Base-by-base conservation (phyloP, 2,329 filamentous ascomycete species). In the Monilinia polystroma region DNA sequence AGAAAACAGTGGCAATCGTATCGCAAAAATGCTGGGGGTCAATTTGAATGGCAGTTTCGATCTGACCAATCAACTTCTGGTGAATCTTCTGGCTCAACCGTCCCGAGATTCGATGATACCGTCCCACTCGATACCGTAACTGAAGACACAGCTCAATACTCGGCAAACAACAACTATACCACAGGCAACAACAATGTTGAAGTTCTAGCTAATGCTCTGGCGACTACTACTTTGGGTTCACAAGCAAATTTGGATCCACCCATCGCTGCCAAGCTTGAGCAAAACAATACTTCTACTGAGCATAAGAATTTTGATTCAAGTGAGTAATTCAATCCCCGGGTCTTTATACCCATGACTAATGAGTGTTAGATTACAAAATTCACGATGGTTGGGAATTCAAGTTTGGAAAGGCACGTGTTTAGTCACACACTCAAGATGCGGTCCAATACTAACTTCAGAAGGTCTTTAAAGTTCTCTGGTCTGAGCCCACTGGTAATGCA, bases 391-490 rank as follows among this genome's bases (percentile, higher is more conserved):
- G 49, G 16, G 49, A 54, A 32, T 63, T 53, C 6, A 16, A 11
- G 14, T 63, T 52, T 52, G 59, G 59, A 6, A 63, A 18, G 18
- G 59, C 14, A 53, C 7, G 59, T 20, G 4, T 53, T 38, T 29
- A 3, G 23, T 29, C 20, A 8, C 14, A 23, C 23, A 11, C 5
- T 2, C 29, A 11, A 3, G 6, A 1, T 26, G 2, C 32, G 10
- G 11, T 20, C 8, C 3, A 1, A 16, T 11, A 51, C 7, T 63
- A 53, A 63, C 18, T 32, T n/a, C 14, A 53, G 6, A 18, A 63
- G 59, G n/a, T 63, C 47, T 63, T 63, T 5, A 63, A 63, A 29
- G 47, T 53, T 14, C 59, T 63, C 29, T 63, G 59, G 59, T 52
- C 59, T 53, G 59, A 53, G 4, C 59, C 59, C 4, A 3, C 45